Conservation (phyloP, 2,329 filamentous ascomycete species). For the Trichophyton mentagrophytes region DNA sequence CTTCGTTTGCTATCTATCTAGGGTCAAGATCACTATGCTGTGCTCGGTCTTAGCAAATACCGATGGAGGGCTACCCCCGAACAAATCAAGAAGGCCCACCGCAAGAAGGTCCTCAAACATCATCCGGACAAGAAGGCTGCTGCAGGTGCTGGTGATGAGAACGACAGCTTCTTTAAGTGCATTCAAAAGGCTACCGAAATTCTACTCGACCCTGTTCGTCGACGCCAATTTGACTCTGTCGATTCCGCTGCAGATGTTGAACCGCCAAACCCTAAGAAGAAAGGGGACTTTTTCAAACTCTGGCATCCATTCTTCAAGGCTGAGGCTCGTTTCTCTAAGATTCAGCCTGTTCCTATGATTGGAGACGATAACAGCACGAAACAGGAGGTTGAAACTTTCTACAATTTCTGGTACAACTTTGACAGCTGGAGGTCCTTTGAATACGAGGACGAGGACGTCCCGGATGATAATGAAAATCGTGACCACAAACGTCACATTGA, state of each 20-base stretch:
- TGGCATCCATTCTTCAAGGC: constrained; percentile 85
- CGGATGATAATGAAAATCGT: constrained; percentile 96
- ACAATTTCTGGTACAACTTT: constrained; percentile 99
- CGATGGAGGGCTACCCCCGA: constrained; percentile 88
- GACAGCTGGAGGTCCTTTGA: constrained; percentile 97
- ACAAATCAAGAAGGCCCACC: constrained; percentile 97
- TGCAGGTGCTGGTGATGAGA: constrained; percentile 63
- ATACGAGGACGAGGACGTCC: constrained; percentile 97
- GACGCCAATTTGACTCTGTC: constrained; percentile 91
- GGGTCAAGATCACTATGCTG: constrained; percentile 95
- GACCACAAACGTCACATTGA: constrained; percentile 98
- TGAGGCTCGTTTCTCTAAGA: constrained; percentile 85
- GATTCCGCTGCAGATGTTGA: constrained; percentile 89
- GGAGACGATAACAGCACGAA: constrained; percentile 73
- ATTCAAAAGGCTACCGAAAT: constrained; percentile 97
- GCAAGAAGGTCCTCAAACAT: constrained; percentile 98
- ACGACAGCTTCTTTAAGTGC: constrained; percentile 99
- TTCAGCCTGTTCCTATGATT: constrained; percentile 73
- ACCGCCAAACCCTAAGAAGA: constrained; percentile 72
- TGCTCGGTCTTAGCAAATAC: constrained; percentile 85
- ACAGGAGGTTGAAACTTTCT: constrained; percentile 87
- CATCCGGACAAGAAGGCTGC: constrained; percentile 99
- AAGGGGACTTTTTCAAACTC: constrained; percentile 88
- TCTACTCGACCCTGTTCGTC: constrained; percentile 79
- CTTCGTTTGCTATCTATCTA: constrained; percentile 34